Evolutionary conservation across 2,329 filamentous ascomycete genomes (phyloP), one percentile per base, ranked within the genome.

Genomic region (Madurella mycetomatis): DNA sequence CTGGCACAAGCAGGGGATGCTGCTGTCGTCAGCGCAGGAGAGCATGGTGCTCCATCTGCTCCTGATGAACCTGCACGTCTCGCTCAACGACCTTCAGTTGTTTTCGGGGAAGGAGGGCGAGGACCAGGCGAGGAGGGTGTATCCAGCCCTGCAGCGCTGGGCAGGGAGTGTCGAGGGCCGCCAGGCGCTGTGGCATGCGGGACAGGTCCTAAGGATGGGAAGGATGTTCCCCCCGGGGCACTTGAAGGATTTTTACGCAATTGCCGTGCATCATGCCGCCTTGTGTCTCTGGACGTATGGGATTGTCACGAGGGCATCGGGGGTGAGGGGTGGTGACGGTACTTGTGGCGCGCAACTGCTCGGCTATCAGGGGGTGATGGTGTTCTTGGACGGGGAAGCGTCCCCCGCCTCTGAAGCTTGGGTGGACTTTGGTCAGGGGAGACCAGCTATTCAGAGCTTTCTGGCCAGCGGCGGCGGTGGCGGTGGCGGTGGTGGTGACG

Each of bases 241-340:
- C 11, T 67, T 88, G 3, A 80, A 82, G 42, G 83, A 86, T 58
- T 88, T 89, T 65, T 81, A 83, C 57, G 84, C 85, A 0, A 80
- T 89, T 7, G 83, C 81, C 0, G 77, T 88, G 0, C 87, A 88
- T 64, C 86, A 89, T 64, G 85, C 84, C 4, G 77, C 80, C 12
- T 72, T 90, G 4, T 81, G 82, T 0, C 72, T 90, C 41, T 90
- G 87, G 87, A 80, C 80, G 0, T 88, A 86, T 60, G 84, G 85
- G 0, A 79, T 88, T 0, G 74, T 85, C 5, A 75, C 71, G 17
- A 69, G 72, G 57, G 75, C 78, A 13, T 66, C 71, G 60, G 65
- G 65, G 65, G 67, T 62, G 59, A 64, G 53, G 52, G 58, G 5
- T 4, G n/a, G 34, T 25, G n/a, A 1, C 30, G 43, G 34, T n/a